These are phyloP conservation scores for Suillus subluteus DNA, from an alignment of 768 basidiomycete species.

Conservation along the genomic window DNA sequence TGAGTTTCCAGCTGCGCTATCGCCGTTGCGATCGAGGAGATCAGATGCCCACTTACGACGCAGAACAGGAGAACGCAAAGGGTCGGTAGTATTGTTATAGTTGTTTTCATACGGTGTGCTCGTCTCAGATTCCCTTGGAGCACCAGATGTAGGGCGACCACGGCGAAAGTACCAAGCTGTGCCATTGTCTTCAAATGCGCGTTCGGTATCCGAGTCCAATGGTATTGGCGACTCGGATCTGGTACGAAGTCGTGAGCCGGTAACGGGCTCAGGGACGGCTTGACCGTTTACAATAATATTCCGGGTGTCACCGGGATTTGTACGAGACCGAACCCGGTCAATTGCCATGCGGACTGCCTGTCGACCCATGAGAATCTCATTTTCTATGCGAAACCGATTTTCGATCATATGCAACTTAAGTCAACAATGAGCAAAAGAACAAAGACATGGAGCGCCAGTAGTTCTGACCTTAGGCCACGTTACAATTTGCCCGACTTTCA, in stretches of 20 bases:
- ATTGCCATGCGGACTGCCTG: conserved; percentile 64
- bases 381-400: conserved; percentile 86
- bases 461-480: conserved; percentile 92
- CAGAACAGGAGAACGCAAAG: conserved; percentile 43
- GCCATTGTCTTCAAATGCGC: conserved; percentile 58
- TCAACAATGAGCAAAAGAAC: not conserved
- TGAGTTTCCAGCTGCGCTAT: conserved; percentile 15
- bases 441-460: not conserved
- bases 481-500: conserved; percentile 82
- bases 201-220: conserved; percentile 81
- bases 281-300: conserved; percentile 27
- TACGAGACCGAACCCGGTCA: conserved; percentile 38
- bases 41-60: conserved; percentile 55
- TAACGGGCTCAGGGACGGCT: conserved; percentile 25
- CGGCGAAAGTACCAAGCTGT: conserved; percentile 60
- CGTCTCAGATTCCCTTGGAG: conserved; percentile 34
- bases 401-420: conserved; percentile 88
- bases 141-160: conserved; percentile 37
- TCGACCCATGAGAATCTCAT: conserved; percentile 80
- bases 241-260: conserved; percentile 21
- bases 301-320: conserved; percentile 27
- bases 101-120: conserved; percentile 36
- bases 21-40: conserved; percentile 36
- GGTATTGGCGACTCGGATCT: conserved; percentile 58
- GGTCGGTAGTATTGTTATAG: conserved; percentile 36